phyloP scores from a whole-genome alignment of 2,329 filamentous ascomycete genomes.

The Colletotrichum truncatum region DNA sequence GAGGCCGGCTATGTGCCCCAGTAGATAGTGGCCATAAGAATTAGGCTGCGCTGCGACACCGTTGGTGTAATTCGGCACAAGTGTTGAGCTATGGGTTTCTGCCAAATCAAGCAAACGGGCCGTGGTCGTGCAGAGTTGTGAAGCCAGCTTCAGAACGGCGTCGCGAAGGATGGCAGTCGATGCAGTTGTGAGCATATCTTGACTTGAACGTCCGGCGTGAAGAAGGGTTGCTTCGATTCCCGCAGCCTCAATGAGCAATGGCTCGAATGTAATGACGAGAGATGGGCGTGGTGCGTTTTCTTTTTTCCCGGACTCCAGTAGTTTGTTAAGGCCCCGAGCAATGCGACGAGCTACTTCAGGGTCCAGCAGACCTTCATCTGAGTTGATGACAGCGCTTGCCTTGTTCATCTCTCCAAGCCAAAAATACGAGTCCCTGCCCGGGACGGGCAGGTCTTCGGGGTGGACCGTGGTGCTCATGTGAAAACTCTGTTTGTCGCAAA shows the following conservation, averaged over 20 bases:
- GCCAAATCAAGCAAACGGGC: background rate
- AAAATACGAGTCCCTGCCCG: constrained; percentile 20
- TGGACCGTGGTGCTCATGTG: constrained; percentile 2
- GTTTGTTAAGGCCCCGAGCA: constrained; percentile 2
- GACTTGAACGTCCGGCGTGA: constrained; percentile 25
- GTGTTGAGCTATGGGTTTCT: background rate
- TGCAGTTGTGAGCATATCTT: constrained; percentile 24
- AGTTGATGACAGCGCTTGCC: constrained; percentile 25
- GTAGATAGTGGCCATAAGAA: constrained; percentile 18
- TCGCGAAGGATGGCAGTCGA: constrained; percentile 13
- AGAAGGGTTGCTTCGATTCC: constrained; percentile 22
- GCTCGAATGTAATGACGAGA: constrained; percentile 27
- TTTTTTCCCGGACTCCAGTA: constrained; percentile 8
- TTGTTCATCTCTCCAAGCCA: constrained; percentile 29
- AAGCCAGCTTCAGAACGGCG: constrained; percentile 2
- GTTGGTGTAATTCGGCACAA: constrained; percentile 22
- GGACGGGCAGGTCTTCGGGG: constrained; percentile 10
- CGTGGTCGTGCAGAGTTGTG: constrained; percentile 15
- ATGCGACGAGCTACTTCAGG: background rate
- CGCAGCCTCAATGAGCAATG: constrained; percentile 15
- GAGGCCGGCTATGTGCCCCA: constrained; percentile 10
- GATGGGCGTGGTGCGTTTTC: constrained; percentile 10
- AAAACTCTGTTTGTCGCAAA: fast-evolving
- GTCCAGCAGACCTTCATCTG: constrained; percentile 17
- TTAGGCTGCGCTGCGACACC: constrained; percentile 25